Conservation (phyloP, 371 early-diverging fungal genomes). For the Furculomyces boomerangus region DNA sequence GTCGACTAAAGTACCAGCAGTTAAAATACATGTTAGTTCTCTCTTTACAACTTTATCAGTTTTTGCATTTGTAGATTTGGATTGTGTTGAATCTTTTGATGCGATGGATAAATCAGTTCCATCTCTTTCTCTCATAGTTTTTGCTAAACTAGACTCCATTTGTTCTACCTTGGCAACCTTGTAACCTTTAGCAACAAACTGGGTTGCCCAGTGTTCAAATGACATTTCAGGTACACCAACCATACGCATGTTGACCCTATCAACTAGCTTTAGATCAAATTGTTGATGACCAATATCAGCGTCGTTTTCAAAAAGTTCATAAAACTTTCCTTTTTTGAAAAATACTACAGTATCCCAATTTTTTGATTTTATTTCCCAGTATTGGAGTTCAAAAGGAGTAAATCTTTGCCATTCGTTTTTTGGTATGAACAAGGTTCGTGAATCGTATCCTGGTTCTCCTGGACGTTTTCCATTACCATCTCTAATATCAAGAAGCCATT, state of each 20-base stretch:
- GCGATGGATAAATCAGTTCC: conserved; percentile 6
- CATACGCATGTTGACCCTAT: conserved; percentile 99
- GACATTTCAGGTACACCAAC: conserved; percentile 95
- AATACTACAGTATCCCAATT: conserved; percentile 97
- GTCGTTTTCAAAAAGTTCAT: conserved; percentile 97
- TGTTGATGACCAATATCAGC: conserved; percentile 94
- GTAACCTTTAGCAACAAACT: conserved; percentile 92
- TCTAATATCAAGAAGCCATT: conserved; percentile 63
- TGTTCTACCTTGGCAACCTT: conserved; percentile 98
- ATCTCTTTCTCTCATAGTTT: conserved; percentile 77
- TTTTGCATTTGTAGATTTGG: conserved; percentile 10
- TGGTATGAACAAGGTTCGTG: conserved; percentile 85
- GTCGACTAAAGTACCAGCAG: conserved; percentile 91
- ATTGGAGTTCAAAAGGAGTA: conserved; percentile 98
- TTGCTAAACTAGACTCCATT: conserved; percentile 90
- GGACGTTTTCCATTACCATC: conserved; percentile 51
- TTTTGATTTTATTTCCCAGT: conserved; percentile 95
- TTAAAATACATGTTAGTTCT: conserved; percentile 85
- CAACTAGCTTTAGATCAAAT: conserved; percentile 94
- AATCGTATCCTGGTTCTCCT: conserved; percentile 81
- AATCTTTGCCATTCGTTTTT: conserved; percentile 56
- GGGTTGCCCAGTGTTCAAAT: conserved; percentile 91
- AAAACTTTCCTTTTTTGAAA: conserved; percentile 99
- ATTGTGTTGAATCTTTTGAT: conserved; percentile 9
- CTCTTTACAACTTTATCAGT: conserved; percentile 86